Percentiles rank a stretch among this genome's conserved stretches.
Evolutionary conservation across 2,329 filamentous ascomycete genomes (phyloP).

Genomic region (Kalmusia sp.): DNA sequence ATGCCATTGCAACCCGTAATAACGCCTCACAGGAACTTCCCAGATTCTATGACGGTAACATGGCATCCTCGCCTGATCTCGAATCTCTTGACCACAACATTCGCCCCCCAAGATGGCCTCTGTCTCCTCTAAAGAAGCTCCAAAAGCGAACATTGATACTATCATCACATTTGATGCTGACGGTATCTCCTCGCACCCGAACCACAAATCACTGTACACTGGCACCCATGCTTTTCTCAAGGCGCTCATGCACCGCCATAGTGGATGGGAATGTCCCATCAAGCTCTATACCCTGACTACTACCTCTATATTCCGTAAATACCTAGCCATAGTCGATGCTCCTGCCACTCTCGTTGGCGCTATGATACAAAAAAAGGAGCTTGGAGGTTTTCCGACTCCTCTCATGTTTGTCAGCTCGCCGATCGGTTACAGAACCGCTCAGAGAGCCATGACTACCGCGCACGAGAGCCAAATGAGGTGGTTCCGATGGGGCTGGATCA

Average conservation of each 20-base stretch:
- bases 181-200: slow-evolving; percentile 88
- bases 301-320: slow-evolving; percentile 79
- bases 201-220: slow-evolving; percentile 88
- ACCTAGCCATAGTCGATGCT: slow-evolving; percentile 76
- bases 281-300: slow-evolving; percentile 84
- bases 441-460: slow-evolving; percentile 85
- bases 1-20: slow-evolving; percentile 13
- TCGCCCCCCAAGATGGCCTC: slow-evolving; percentile 70
- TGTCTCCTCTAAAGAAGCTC: slow-evolving; percentile 51
- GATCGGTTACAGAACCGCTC: slow-evolving; percentile 69
- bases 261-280: slow-evolving; percentile 74
- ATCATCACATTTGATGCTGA: slow-evolving; percentile 87
- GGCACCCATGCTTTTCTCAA: slow-evolving; percentile 78
- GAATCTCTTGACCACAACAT: slow-evolving; percentile 72
- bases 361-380: slow-evolving; percentile 57
- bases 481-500: slow-evolving; percentile 97
- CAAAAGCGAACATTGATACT: slow-evolving; percentile 71
- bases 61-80: slow-evolving; percentile 79
- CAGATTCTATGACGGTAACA: slow-evolving; percentile 82
- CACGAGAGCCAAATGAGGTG: slow-evolving; percentile 98
- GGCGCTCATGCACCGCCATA: slow-evolving; percentile 67
- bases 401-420: slow-evolving; percentile 77
- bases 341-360: slow-evolving; percentile 71
- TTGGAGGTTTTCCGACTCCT: slow-evolving; percentile 60
- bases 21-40: slow-evolving; percentile 67